These are phyloP conservation scores for Cystobasidiaceae sp. DNA, from an alignment of 1,284 basidiomycete species.

Conservation along the genomic window DNA sequence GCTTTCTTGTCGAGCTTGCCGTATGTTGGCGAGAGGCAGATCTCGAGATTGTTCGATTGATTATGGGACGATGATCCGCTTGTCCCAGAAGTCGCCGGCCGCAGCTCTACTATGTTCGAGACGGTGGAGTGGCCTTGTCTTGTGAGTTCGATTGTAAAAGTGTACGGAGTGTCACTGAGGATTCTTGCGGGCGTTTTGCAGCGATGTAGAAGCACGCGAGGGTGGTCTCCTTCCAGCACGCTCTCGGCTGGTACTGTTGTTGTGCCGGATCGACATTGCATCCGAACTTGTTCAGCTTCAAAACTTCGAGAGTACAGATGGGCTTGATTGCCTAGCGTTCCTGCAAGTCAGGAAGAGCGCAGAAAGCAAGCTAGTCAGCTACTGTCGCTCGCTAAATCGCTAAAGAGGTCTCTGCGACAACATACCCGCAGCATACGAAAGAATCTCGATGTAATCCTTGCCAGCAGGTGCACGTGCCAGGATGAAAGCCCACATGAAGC, in stretches of 20 bases:
- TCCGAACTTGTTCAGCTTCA: background rate
- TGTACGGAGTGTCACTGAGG: too few relatives aligned
- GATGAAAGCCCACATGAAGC: background rate
- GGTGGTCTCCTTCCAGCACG: background rate
- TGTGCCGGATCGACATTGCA: background rate
- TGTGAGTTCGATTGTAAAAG: background rate
- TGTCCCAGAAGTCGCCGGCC: background rate
- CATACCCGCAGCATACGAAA: background rate
- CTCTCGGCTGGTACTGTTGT: background rate
- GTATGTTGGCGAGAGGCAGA: conserved; percentile 3
- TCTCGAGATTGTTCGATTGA: background rate
- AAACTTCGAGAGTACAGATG: background rate
- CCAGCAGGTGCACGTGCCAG: background rate
- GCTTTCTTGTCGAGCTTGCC: background rate
- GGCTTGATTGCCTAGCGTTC: background rate
- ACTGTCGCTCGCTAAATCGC: background rate
- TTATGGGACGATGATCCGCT: background rate
- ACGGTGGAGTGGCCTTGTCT: too few relatives aligned
- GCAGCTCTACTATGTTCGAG: too few relatives aligned
- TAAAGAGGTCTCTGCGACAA: background rate
- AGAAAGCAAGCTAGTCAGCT: too few relatives aligned
- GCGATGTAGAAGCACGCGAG: background rate
- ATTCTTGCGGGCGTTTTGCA: too few relatives aligned
- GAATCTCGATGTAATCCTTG: background rate
- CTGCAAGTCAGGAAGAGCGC: background rate